Conservation (phyloP, 495 filamentous ascomycete genomes). For the Penicillium mononematosum region DNA sequence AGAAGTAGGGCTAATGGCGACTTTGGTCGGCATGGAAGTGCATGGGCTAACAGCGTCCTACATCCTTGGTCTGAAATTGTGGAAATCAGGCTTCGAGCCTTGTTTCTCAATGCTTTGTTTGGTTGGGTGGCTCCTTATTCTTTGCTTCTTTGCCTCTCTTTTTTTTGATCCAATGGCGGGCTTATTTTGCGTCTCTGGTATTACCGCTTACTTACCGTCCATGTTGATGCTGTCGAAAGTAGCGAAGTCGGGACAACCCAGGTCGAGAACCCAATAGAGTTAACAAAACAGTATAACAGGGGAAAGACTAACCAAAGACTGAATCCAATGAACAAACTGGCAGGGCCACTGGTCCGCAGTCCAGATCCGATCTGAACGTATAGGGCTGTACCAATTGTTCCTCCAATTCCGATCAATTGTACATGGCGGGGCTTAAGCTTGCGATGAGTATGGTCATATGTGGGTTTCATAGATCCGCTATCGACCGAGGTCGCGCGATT, state of each 20-base stretch:
- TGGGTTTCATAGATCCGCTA: slow-evolving; percentile 28
- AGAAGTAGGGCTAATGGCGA: slow-evolving; percentile 1
- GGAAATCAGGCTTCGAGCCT: background rate
- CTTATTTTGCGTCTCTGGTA: background rate
- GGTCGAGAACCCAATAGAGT: background rate
- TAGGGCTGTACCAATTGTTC: slow-evolving; percentile 77
- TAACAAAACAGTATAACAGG: background rate
- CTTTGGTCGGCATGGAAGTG: slow-evolving; percentile 7
- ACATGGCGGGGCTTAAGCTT: slow-evolving; percentile 65
- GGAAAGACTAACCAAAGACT: slow-evolving; percentile 34
- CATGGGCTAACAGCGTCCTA: slow-evolving; percentile 10
- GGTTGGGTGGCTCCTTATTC: background rate
- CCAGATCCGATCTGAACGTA: slow-evolving; percentile 72
- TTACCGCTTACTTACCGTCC: background rate
- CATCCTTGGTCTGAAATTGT: slow-evolving; percentile 4
- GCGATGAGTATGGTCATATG: slow-evolving; percentile 52
- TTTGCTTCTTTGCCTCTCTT: background rate
- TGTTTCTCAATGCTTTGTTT: background rate
- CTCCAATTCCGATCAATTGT: slow-evolving; percentile 73
- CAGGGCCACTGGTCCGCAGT: slow-evolving; percentile 71
- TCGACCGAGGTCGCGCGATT: slow-evolving; percentile 26
- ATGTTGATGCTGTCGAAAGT: background rate
- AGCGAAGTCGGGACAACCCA: slow-evolving; percentile 11
- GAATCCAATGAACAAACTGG: slow-evolving; percentile 73
- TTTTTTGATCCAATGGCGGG: background rate